Evolutionary conservation across 2,329 filamentous ascomycete species (phyloP), one percentile per base, ranked within the genome.

Genomic region (Cercospora berteroae): DNA sequence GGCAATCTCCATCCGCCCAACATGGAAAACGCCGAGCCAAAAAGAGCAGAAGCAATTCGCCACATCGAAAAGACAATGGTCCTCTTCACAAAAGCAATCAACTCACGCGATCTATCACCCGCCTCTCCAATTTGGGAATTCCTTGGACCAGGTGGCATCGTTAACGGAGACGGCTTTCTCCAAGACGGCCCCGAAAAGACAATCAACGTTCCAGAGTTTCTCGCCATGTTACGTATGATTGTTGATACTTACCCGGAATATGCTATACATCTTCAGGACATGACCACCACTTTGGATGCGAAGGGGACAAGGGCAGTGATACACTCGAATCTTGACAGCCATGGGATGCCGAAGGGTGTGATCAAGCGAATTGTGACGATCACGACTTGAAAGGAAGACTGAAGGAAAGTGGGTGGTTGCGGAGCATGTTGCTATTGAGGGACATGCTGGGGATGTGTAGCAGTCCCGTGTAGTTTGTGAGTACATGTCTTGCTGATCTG

Each of bases 231-330:
- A 1, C 36, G 57, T n/a, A 9, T 59, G 6, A 44, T 65, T 8
- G 59, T 57, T 5, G 29, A 60, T 5, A 59, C 27, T n/a, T 48
- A 60, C n/a, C 63, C 63, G 18, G 57, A 65, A 25, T 65, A 60
- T 31, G 57, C 42, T 16, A 58, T 61, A 8, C 48, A 60, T 9
- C 10, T 65, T 13, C 42, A 39, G 57, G 63, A 65, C n/a, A 60
- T 60, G 27, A 60, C 13, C 4, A 65, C 63, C 3, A 55, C 29
- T 2, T 33, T 60, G 8, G 29, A 65, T 20, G 27, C 25, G 2
- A 36, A 42, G 7, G 29, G n/a, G 23, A 48, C 55, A 3, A 33
- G 36, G 20, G 63, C 57, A 4, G 29, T 52, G 1, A 9, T 65
- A 5, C 58, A 59, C 36, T 57, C 58, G 4, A 65, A 65, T 36